Evolutionary conservation across 257 asterid genomes (phyloP).

Genomic region (Solanum neorickii): DNA sequence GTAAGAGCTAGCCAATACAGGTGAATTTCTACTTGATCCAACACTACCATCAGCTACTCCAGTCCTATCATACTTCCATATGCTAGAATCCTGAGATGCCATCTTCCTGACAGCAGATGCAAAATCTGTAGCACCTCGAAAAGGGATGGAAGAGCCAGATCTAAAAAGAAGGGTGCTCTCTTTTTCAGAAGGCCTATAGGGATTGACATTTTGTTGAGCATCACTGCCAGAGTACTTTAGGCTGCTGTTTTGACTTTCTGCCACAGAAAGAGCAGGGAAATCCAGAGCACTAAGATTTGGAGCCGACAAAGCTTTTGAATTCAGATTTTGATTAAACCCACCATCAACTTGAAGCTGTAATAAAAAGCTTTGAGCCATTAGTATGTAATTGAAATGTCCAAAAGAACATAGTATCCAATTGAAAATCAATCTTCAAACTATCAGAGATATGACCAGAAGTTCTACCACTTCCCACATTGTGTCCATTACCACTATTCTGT

Average conservation of each 20-base stretch:
- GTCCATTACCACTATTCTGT: not conserved
- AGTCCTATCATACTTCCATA: constrained; percentile 63
- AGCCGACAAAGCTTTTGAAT: constrained; percentile 52
- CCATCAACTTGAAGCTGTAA: constrained; percentile 70
- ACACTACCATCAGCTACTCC: constrained; percentile 43
- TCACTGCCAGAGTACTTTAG: constrained; percentile 33
- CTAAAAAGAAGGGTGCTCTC: constrained; percentile 28
- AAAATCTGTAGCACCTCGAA: constrained; percentile 61
- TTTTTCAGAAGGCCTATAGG: constrained; percentile 36
- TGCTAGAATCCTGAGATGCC: constrained; percentile 66
- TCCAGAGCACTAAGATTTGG: constrained; percentile 71
- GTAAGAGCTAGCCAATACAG: not conserved
- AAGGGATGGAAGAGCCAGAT: constrained; percentile 52
- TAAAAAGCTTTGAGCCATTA: not conserved
- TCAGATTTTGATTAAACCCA: constrained; percentile 47
- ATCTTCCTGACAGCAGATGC: constrained; percentile 72
- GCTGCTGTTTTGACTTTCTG: constrained; percentile 45
- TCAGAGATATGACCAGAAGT: not conserved
- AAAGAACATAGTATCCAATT: not conserved
- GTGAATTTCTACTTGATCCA: constrained; percentile 67
- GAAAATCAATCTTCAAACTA: not conserved
- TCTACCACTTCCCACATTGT: not conserved
- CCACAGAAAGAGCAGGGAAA: constrained; percentile 81
- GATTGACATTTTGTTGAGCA: constrained; percentile 35
- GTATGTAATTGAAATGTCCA: not conserved